Base-by-base conservation (phyloP, 495 filamentous ascomycete species). In the Peziza echinospora region DNA sequence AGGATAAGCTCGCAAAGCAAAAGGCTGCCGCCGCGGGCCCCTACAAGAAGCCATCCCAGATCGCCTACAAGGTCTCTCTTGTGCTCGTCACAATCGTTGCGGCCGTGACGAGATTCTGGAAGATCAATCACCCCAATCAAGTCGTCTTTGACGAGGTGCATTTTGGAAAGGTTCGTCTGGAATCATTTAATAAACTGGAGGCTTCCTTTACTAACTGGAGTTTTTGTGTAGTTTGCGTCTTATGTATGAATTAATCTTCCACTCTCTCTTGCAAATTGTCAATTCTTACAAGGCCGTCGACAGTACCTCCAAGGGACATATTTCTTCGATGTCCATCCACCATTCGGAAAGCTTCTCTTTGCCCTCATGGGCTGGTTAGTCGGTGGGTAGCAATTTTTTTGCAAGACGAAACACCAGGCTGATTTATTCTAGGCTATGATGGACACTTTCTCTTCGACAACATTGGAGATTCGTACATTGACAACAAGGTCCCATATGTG, bases 121-220 rank as follows among this genome's bases (percentile, higher is more conserved):
- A 82, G 47, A 92, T 99, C 60, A 79, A 71, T 49, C 84, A 93
- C 64, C 89, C 89, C 9, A 79, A 89, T 59, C 78, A 94, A 64
- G 89, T 99, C 22, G 91, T 99, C 30, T 99, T 99, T 60, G 89
- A 99, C 54, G 89, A 99, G 64, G 89, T 99, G 41, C 89, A 99
- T 64, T 99, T 99, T 64, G 89, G 89, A 66, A 99, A 99, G 80
- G 89, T 93, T 70, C 52, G 70, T 47, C 21, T 21, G 46, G 26
- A n/a, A n/a, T n/a, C n/a, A n/a, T n/a, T n/a, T n/a, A n/a, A n/a
- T n/a, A n/a, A n/a, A n/a, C n/a, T n/a, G n/a, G n/a, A n/a, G 2
- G n/a, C n/a, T 43, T 21, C 16, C 16, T 43, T 43, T 13, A 43
- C 21, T 34, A 45, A 45, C 50, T 44, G 41, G 17, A 45, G 22